A percentile compares a stretch with the other conserved stretches of the same genome.
Conservation (phyloP, 139 green algal species). For the Pleodorina starrii region DNA sequence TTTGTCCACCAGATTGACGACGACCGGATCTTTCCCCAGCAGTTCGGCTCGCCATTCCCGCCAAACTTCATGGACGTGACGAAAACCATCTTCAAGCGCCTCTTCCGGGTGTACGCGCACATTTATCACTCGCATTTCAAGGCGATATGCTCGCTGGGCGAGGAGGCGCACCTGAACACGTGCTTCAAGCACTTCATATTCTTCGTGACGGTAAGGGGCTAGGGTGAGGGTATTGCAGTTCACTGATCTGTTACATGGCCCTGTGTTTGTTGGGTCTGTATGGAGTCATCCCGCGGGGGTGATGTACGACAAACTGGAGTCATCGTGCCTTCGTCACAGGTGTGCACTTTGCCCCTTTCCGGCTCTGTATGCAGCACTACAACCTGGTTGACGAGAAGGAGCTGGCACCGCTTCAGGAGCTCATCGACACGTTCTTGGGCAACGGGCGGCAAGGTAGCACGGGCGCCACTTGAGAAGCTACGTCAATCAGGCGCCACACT, state of each 20-base stretch:
- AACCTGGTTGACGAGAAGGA: slow-evolving; percentile 94
- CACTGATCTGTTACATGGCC: too few species aligned
- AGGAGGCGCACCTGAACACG: slow-evolving; percentile 98
- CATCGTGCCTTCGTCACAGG: too few species aligned
- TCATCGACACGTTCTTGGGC: slow-evolving; percentile 90
- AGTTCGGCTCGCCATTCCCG: slow-evolving; percentile 90
- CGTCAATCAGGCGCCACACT: too few species aligned
- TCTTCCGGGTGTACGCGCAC: slow-evolving; percentile 99
- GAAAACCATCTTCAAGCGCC: slow-evolving; percentile 94
- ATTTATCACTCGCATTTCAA: slow-evolving; percentile 99
- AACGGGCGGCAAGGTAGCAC: neutral
- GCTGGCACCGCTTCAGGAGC: slow-evolving; percentile 92
- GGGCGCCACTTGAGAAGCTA: neutral
- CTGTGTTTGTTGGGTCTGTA: too few species aligned
- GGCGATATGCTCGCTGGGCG: slow-evolving; percentile 77
- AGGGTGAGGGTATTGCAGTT: too few species aligned
- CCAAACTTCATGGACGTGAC: slow-evolving; percentile 88
- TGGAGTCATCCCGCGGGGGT: too few species aligned
- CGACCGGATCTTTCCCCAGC: slow-evolving; percentile 89
- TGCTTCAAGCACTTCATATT: slow-evolving; percentile 99
- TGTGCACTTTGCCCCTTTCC: too few species aligned
- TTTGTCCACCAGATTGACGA: slow-evolving; percentile 81
- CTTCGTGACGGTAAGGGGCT: slow-evolving; percentile 84
- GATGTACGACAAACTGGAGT: too few species aligned
- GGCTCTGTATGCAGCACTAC: too few species aligned